Conservation (phyloP, 495 filamentous ascomycete genomes). For the Aspergillus saccharolyticus region DNA sequence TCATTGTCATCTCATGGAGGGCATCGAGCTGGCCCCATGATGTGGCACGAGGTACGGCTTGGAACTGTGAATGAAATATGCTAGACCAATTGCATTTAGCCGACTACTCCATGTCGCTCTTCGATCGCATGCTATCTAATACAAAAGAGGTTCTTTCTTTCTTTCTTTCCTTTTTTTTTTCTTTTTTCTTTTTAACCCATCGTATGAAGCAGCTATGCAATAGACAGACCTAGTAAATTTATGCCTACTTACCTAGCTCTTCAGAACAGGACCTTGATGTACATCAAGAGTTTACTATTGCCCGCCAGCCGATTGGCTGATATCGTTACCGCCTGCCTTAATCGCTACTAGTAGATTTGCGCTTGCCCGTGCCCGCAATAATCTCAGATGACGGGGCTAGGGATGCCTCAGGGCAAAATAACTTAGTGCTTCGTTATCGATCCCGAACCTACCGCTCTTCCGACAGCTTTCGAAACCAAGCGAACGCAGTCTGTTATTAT, state of each 20-base stretch:
- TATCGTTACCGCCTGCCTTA: too few species aligned
- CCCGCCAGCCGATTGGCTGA: neutral
- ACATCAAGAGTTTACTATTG: neutral
- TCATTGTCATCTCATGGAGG: constrained; percentile 16
- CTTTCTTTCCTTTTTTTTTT: too few species aligned
- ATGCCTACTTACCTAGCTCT: too few species aligned
- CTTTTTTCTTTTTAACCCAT: too few species aligned
- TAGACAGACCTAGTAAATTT: neutral
- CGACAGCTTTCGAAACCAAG: too few species aligned
- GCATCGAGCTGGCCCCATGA: constrained; percentile 3
- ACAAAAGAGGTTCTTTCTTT: constrained; percentile 10
- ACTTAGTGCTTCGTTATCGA: neutral
- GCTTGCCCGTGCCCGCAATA: too few species aligned
- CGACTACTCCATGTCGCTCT: constrained; percentile 10
- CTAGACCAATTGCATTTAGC: constrained; percentile 18
- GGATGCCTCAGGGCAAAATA: neutral
- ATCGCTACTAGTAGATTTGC: too few species aligned
- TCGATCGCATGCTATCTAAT: constrained; percentile 15
- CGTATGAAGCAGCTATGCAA: neutral
- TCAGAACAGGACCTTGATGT: too few species aligned
- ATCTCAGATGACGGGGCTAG: too few species aligned
- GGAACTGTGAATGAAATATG: constrained; percentile 8
- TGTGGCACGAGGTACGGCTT: constrained; percentile 8
- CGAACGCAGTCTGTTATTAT: neutral
- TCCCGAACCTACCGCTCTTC: neutral